Conservation (phyloP, 257 asterid species). For the Phtheirospermum japonicum region DNA sequence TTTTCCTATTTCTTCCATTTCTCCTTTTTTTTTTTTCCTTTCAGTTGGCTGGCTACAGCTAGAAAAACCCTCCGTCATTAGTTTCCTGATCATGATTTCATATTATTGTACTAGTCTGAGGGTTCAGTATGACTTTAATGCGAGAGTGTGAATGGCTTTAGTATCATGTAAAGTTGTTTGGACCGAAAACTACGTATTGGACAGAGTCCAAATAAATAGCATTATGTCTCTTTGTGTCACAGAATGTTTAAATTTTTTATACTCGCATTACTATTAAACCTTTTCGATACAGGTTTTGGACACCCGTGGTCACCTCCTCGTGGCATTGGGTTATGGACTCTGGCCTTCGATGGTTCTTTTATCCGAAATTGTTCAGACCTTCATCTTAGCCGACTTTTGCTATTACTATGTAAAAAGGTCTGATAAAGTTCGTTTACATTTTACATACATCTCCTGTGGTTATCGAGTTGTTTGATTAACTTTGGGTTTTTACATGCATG, state of each 20-base stretch:
- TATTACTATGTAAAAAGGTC: slow-evolving; percentile 76
- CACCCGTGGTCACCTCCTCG: slow-evolving; percentile 58
- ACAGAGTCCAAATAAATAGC: too few species aligned
- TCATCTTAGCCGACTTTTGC: slow-evolving; percentile 72
- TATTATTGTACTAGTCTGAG: too few species aligned
- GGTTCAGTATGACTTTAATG: too few species aligned
- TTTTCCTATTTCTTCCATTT: neutral
- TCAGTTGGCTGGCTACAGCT: neutral
- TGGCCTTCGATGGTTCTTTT: slow-evolving; percentile 75
- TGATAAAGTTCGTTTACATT: neutral
- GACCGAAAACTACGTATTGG: too few species aligned
- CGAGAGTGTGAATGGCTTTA: too few species aligned
- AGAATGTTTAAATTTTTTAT: neutral
- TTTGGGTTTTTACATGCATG: slow-evolving; percentile 24
- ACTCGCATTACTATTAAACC: neutral
- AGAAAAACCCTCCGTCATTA: too few species aligned
- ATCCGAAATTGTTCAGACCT: slow-evolving; percentile 69
- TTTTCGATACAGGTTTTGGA: slow-evolving; percentile 48
- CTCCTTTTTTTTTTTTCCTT: neutral
- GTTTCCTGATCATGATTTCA: too few species aligned
- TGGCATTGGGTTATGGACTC: slow-evolving; percentile 64
- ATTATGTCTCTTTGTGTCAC: too few species aligned
- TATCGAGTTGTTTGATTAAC: slow-evolving; percentile 9
- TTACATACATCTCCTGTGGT: neutral
- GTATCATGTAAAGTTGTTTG: too few species aligned